Evolutionary conservation across 768 basidiomycete species (phyloP).

Genomic region (Tephrocybe rancida): DNA sequence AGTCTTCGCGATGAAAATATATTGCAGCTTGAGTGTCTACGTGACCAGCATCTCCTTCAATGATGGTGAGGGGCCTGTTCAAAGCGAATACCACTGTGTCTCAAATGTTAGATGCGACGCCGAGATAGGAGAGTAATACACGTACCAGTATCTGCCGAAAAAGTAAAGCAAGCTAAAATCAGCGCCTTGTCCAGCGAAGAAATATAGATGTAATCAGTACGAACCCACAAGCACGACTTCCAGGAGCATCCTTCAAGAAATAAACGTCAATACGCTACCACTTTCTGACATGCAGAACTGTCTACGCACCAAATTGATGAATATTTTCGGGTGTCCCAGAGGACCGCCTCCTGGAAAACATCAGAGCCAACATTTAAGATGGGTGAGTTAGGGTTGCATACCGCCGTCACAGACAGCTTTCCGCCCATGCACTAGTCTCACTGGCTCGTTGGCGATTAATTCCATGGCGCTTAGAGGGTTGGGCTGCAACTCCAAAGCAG

Average conservation of each 20-base stretch:
- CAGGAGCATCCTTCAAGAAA: slow-evolving; percentile 76
- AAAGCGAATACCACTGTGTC: slow-evolving; percentile 80
- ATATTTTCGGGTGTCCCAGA: slow-evolving; percentile 96
- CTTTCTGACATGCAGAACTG: not conserved
- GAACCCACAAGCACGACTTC: slow-evolving; percentile 88
- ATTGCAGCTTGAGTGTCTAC: not conserved
- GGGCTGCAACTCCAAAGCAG: slow-evolving; percentile 84
- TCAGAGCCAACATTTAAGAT: not conserved
- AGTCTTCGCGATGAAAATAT: not conserved
- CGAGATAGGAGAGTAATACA: slow-evolving; percentile 2
- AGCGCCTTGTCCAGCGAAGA: slow-evolving; percentile 10
- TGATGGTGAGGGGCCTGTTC: slow-evolving; percentile 85
- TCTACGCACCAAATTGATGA: slow-evolving; percentile 84
- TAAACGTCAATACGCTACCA: slow-evolving; percentile 1
- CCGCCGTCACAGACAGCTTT: slow-evolving; percentile 96
- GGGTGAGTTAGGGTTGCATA: slow-evolving; percentile 39
- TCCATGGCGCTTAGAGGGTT: slow-evolving; percentile 90
- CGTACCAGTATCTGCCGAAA: slow-evolving; percentile 39
- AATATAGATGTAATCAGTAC: slow-evolving; percentile 30
- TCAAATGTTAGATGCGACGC: slow-evolving; percentile 10
- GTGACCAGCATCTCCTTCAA: slow-evolving; percentile 34
- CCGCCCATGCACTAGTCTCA: slow-evolving; percentile 77
- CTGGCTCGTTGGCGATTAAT: slow-evolving; percentile 83
- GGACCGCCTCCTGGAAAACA: slow-evolving; percentile 77
- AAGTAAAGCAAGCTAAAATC: slow-evolving; percentile 17